Evolutionary conservation across 768 basidiomycete genomes (phyloP), one percentile per base, ranked within the genome.

Genomic region (Lanmaoa pseudosensibilis): DNA sequence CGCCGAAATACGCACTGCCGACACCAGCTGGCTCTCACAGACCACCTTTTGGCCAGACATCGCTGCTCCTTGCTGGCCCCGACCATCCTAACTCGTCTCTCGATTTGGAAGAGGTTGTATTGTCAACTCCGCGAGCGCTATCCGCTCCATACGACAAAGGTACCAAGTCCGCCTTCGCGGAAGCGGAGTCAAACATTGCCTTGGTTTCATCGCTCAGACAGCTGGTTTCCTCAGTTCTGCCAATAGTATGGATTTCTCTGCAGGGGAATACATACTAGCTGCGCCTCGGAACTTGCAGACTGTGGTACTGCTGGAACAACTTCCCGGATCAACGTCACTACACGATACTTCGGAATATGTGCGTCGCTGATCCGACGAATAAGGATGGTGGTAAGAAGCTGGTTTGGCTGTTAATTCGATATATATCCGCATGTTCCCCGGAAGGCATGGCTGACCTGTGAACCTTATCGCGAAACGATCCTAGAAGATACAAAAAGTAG

Each of bases 41-140:
- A 34, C n/a, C 53, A 32, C 18, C 16, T 33, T 47, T 37, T 2
- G 11, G 33, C 27, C 30, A 53, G 46, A 47, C 32, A 32, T 36
- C 23, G 5, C 38, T 10, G 15, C 46, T 43, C 50, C 34, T 46
- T 21, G 49, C 56, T 19, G 13, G 11, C 37, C 33, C 39, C 34
- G 32, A 38, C 49, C 58, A 51, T 65, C 60, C 59, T 65, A 57
- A 23, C 39, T 49, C 37, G 38, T 41, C 65, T 63, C 68, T 67
- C 68, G 56, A 69, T 71, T 69, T 69, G 64, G 69, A 63, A 60
- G 53, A 67, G 46, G 43, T 40, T 34, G 46, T 25, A 46, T 36
- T 27, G 54, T 47, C 61, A 71, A 71, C 70, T 71, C 70, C 70
- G 70, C 70, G 70, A 70, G 67, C 63, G 41, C 47, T 48, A 34